These are phyloP conservation scores for Gonium pectorale DNA, from an alignment of 139 green algal genomes.

Conservation along the genomic window DNA sequence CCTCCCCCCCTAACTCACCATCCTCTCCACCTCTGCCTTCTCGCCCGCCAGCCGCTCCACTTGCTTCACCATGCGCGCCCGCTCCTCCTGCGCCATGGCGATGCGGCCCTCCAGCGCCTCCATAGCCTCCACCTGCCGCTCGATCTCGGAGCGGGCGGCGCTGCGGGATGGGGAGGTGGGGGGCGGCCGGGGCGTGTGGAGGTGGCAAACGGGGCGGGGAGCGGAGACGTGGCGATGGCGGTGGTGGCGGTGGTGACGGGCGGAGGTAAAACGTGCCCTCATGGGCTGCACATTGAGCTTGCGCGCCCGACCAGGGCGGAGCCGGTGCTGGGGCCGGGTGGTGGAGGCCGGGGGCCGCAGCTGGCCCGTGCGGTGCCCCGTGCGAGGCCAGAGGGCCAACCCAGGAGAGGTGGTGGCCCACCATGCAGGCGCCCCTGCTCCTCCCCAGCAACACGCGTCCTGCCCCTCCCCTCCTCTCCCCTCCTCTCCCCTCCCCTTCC, in stretches of 20 bases:
- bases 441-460: too few relatives aligned
- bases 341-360: too few relatives aligned
- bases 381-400: too few relatives aligned
- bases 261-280: too few relatives aligned
- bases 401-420: too few relatives aligned
- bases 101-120: slow-evolving; percentile 34
- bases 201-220: not conserved
- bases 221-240: too few relatives aligned
- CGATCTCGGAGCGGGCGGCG: slow-evolving; percentile 4
- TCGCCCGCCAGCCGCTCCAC: slow-evolving; percentile 44
- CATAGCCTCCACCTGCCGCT: slow-evolving; percentile 24
- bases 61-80: slow-evolving; percentile 42
- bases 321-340: too few relatives aligned
- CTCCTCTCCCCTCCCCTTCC: not conserved
- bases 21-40: slow-evolving; percentile 38
- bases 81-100: slow-evolving; percentile 36
- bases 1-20: slow-evolving; percentile 10
- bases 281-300: too few relatives aligned
- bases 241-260: too few relatives aligned
- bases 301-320: too few relatives aligned
- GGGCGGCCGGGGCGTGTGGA: not conserved
- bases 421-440: too few relatives aligned
- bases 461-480: not conserved
- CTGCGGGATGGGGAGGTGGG: not conserved
- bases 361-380: too few relatives aligned